Percentiles rank a stretch among this genome's conserved stretches.
These are phyloP conservation scores for Aspergillus cavernicola DNA, from an alignment of 495 filamentous ascomycete genomes.

Conservation along the genomic window DNA sequence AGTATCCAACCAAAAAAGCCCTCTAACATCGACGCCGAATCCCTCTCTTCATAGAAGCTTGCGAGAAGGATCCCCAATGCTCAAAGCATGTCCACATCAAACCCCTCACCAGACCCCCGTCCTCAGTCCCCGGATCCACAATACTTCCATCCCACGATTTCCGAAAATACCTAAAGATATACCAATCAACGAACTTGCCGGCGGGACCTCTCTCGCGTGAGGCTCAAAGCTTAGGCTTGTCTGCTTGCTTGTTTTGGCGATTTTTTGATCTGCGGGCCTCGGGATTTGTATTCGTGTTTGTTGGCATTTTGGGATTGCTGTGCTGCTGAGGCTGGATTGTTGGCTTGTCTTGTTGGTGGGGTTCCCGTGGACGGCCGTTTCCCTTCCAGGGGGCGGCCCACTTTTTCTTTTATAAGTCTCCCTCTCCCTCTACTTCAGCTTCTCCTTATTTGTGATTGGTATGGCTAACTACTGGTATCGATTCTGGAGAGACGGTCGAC, in stretches of 20 bases:
- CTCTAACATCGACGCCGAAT: conserved; percentile 33
- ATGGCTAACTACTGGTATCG: conserved; percentile 29
- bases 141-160: neutral
- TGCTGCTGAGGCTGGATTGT: conserved; percentile 26
- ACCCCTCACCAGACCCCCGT: neutral
- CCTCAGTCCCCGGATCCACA: neutral
- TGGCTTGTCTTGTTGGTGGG: conserved; percentile 8
- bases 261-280: conserved; percentile 5
- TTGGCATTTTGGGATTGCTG: conserved; percentile 23
- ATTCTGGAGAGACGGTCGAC: neutral
- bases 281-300: conserved; percentile 5
- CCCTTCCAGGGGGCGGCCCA: conserved; percentile 50
- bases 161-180: neutral
- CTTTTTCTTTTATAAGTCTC: conserved; percentile 62
- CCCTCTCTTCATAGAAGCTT: conserved; percentile 16
- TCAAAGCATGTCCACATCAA: neutral
- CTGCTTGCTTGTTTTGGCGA: conserved; percentile 39
- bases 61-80: conserved; percentile 14
- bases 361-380: conserved; percentile 35
- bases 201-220: conserved; percentile 91
- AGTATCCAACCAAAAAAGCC: conserved; percentile 29
- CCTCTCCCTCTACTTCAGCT: too few species aligned
- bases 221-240: conserved; percentile 97
- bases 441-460: conserved; percentile 1
- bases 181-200: neutral